Evolutionary conservation across 1,139 yeast species (phyloP).

Genomic region (Pichiaceae sp.): DNA sequence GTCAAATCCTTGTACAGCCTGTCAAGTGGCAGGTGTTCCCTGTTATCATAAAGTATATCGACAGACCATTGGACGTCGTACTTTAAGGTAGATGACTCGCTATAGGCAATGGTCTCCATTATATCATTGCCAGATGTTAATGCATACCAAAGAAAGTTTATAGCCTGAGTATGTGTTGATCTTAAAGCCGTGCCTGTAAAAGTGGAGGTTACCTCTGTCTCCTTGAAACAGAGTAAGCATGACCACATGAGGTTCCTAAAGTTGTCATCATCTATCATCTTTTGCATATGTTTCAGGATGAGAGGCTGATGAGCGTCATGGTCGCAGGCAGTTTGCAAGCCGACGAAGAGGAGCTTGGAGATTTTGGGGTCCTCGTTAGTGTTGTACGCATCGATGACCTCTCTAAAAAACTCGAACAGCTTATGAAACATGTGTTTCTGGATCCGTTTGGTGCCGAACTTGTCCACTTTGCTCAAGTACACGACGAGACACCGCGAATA

Average conservation of each 20-base stretch:
- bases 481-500: too few species aligned
- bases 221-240: slow-evolving; percentile 11
- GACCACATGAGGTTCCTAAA: slow-evolving; percentile 12
- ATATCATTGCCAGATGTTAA: too few species aligned
- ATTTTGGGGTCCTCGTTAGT: slow-evolving; percentile 1
- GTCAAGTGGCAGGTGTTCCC: too few species aligned
- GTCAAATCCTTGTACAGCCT: too few species aligned
- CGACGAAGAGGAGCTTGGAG: neutral
- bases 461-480: too few species aligned
- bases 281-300: neutral
- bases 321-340: neutral
- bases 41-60: too few species aligned
- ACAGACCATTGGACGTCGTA: too few species aligned
- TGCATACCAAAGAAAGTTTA: neutral
- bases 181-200: slow-evolving; percentile 4
- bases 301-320: too few species aligned
- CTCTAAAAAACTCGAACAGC: neutral
- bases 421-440: neutral
- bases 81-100: too few species aligned
- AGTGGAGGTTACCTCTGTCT: neutral
- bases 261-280: slow-evolving; percentile 4
- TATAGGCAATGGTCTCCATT: too few species aligned
- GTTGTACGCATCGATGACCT: neutral
- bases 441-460: too few species aligned
- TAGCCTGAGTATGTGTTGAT: slow-evolving; percentile 1